These are phyloP conservation scores for Isatis tinctoria DNA, from an alignment of 345 rosid species.

Conservation along the genomic window DNA sequence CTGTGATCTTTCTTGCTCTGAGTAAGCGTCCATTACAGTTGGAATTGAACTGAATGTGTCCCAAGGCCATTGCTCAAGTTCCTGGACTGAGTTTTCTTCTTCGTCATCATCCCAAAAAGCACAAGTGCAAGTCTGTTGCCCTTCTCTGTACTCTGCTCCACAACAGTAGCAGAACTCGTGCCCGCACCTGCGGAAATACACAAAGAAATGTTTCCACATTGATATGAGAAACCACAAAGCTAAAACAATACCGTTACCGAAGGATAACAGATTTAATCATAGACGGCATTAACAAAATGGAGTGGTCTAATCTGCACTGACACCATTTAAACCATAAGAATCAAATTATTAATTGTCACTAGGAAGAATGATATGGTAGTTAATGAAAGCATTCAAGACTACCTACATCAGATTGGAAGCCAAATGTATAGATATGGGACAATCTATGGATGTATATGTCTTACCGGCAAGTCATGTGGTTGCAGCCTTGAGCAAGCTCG, in stretches of 20 bases:
- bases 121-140: conserved; percentile 81
- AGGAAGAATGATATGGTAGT: background rate
- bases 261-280: background rate
- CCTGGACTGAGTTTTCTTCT: conserved; percentile 49
- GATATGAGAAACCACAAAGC: background rate
- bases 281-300: background rate
- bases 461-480: conserved; percentile 97
- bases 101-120: conserved; percentile 89
- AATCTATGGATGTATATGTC: background rate
- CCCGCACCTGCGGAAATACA: conserved; percentile 59
- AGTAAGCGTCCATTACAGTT: conserved; percentile 79
- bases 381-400: background rate
- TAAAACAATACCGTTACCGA: background rate
- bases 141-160: conserved; percentile 75
- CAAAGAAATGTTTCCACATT: background rate
- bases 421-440: background rate
- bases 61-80: conserved; percentile 96
- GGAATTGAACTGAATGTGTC: conserved; percentile 87
- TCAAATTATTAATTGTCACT: background rate
- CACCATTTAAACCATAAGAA: background rate
- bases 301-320: background rate
- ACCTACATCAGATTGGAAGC: background rate
- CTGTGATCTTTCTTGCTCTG: conserved; percentile 95
- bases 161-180: conserved; percentile 96
- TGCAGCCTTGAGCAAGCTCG: conserved; percentile 89